Base-by-base conservation (phyloP, 108 stramenopile species). In the Seminavis robusta region DNA sequence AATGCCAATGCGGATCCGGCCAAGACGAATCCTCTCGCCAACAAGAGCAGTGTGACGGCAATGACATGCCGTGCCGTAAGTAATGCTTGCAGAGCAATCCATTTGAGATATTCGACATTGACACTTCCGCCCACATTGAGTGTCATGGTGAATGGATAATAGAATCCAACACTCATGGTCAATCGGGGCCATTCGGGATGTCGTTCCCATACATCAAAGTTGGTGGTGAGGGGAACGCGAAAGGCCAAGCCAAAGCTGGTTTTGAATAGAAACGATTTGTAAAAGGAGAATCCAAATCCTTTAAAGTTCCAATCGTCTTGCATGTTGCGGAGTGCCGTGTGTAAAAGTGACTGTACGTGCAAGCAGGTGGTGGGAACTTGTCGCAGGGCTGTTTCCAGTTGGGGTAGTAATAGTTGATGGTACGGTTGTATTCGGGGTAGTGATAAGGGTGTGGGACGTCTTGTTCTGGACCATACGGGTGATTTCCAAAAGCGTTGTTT, bases 251-350 rank as follows among this genome's bases (percentile, higher is more conserved):
- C 88, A 43, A 77, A 47, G 25, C 72, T 68, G 40, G 58, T 37
- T 21, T 52, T 52, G 23, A 61, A 68, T 8, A 83, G n/a, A 0
- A 90, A 53, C 13, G 82, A 82, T 63, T 90, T 90, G 61, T 69
- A 77, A 16, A 90, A 56, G 8, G 69, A 51, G 45, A 73, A 59
- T 1, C 81, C 79, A n/a, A 80, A 80, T 8, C 88, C 88, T 63
- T 86, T 86, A 60, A 86, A 90, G 40, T 79, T 86, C 52, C 58
- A 90, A 39, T 79, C 74, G 40, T 82, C 76, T 23, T 47, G 61
- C 0, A 86, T 45, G 0, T n/a, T n/a, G n/a, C n/a, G n/a, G n/a
- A n/a, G n/a, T n/a, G n/a, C n/a, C n/a, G n/a, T n/a, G n/a, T n/a
- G n/a, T n/a, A n/a, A n/a, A n/a, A n/a, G n/a, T n/a, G n/a, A n/a